Evolutionary conservation across 2,329 filamentous ascomycete genomes (phyloP).

Genomic region (Geosmithia morbida): DNA sequence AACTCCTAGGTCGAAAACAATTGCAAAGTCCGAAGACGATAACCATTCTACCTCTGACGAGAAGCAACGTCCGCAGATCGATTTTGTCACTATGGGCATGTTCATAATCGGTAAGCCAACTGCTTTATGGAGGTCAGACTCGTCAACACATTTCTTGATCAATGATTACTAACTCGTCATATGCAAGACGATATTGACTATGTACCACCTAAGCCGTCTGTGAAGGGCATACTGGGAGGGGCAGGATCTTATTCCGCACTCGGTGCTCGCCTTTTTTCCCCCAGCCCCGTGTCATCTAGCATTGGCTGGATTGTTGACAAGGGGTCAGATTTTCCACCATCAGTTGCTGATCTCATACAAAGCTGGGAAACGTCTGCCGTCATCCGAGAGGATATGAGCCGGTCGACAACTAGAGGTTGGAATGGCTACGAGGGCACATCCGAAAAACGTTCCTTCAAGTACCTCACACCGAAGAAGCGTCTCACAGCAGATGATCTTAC

Average conservation of each 20-base stretch:
- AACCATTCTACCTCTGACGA: conserved; percentile 1
- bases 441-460: conserved; percentile 65
- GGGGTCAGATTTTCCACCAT: conserved; percentile 70
- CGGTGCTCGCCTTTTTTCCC: conserved; percentile 78
- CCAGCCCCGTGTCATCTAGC: conserved; percentile 44
- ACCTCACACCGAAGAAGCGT: conserved; percentile 73
- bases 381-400: conserved; percentile 48
- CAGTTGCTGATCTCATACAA: conserved; percentile 47
- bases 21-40: not conserved
- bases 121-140: not conserved
- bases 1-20: not conserved
- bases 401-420: conserved; percentile 80
- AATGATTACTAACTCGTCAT: not conserved
- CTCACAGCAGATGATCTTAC: conserved; percentile 61
- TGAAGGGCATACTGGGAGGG: conserved; percentile 70
- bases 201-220: conserved; percentile 50
- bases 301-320: conserved; percentile 88
- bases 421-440: conserved; percentile 70
- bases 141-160: not conserved
- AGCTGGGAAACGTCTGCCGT: conserved; percentile 65
- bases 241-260: conserved; percentile 78
- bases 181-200: conserved; percentile 80
- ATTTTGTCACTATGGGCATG: conserved; percentile 60
- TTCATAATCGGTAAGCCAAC: conserved; percentile 50
- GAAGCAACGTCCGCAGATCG: conserved; percentile 20